These are phyloP conservation scores for Rhizophagus clarus DNA, from an alignment of 192 early-diverging fungal genomes.

Conservation along the genomic window DNA sequence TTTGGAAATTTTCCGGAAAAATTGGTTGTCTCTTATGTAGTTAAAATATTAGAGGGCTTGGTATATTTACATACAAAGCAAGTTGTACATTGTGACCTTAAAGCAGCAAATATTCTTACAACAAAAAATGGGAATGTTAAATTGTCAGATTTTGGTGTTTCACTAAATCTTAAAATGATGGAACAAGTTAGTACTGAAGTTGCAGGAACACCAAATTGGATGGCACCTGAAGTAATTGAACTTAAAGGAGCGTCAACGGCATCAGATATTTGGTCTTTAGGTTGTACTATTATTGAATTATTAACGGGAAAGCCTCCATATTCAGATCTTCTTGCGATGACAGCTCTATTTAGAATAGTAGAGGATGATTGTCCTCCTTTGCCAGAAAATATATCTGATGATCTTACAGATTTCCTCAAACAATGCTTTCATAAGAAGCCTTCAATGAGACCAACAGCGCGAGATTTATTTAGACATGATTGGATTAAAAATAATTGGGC, in stretches of 20 bases:
- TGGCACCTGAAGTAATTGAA: conserved; percentile 93
- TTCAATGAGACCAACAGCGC: conserved; percentile 68
- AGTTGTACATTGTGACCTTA: conserved; percentile 94
- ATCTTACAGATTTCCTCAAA: conserved; percentile 79
- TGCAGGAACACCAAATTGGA: conserved; percentile 87
- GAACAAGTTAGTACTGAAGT: conserved; percentile 69
- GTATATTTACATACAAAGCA: conserved; percentile 87
- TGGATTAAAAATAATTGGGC: conserved; percentile 69
- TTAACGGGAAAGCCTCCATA: conserved; percentile 94
- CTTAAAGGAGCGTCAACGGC: conserved; percentile 83
- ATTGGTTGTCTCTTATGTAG: conserved; percentile 81
- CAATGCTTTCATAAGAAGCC: conserved; percentile 88
- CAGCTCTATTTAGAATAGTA: conserved; percentile 92
- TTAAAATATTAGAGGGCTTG: conserved; percentile 89
- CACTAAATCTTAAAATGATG: conserved; percentile 78
- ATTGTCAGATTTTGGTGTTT: conserved; percentile 95
- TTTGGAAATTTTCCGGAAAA: conserved; percentile 93
- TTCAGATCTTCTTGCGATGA: conserved; percentile 80
- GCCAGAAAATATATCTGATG: conserved; percentile 76
- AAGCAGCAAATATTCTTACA: conserved; percentile 94
- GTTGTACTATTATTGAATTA: conserved; percentile 93
- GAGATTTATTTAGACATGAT: conserved; percentile 68
- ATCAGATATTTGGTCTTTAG: conserved; percentile 94
- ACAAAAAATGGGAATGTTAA: conserved; percentile 97
- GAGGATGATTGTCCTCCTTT: conserved; percentile 88